Conservation (phyloP, 225 moss, liverwort and hornwort genomes). For the Thuidium tamariscinum region DNA sequence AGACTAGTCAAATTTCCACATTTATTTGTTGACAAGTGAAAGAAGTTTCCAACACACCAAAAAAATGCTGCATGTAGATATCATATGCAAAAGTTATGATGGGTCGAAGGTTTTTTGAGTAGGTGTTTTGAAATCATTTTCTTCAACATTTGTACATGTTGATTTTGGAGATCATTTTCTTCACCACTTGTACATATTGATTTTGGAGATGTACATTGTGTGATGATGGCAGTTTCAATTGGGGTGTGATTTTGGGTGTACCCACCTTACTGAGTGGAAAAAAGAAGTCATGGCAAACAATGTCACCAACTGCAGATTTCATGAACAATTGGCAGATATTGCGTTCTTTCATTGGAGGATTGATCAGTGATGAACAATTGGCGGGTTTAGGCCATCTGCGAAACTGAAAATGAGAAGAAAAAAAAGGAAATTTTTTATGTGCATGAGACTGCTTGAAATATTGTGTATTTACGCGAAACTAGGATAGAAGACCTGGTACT, state of each 20-base stretch:
- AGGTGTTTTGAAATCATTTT: background rate
- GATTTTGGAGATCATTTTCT: background rate
- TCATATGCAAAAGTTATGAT: background rate
- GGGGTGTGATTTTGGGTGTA: background rate
- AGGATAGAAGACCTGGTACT: background rate
- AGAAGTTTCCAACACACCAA: fast-evolving
- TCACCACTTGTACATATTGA: background rate
- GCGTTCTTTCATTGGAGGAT: background rate
- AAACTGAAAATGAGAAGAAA: background rate
- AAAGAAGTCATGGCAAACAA: too few species aligned
- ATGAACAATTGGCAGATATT: background rate
- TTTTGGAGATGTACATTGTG: background rate
- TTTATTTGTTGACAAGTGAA: background rate
- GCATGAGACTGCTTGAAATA: too few species aligned
- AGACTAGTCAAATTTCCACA: background rate
- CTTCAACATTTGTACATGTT: background rate
- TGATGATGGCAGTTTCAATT: fast-evolving
- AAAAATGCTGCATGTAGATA: fast-evolving
- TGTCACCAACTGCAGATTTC: background rate
- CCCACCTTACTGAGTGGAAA: background rate
- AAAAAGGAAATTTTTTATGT: background rate
- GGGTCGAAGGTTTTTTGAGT: background rate
- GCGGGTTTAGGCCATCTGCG: too few species aligned
- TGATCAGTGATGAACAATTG: too few species aligned
- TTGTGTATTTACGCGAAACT: fast-evolving